These are phyloP conservation scores for Colletotrichum graminicola DNA, from an alignment of 2,329 filamentous ascomycete genomes.

Conservation along the genomic window DNA sequence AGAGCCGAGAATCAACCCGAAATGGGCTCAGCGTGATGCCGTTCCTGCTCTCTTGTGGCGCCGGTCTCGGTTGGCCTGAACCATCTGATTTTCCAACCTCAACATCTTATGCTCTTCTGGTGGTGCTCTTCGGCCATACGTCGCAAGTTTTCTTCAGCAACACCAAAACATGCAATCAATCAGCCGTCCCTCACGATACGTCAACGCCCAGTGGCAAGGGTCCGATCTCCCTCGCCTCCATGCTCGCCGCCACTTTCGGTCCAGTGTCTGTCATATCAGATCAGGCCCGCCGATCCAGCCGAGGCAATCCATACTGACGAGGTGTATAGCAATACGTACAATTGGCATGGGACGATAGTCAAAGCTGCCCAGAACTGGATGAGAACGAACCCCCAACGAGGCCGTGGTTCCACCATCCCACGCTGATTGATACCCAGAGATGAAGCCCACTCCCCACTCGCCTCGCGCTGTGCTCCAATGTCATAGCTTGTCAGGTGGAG, in stretches of 20 bases:
- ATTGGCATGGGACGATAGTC: constrained; percentile 7
- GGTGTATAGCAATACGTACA: background rate
- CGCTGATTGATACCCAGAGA: constrained; percentile 22
- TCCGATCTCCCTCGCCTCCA: constrained; percentile 12
- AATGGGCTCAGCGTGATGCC: constrained; percentile 27
- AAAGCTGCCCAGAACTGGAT: constrained; percentile 6
- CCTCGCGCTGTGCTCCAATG: background rate
- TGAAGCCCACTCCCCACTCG: constrained; percentile 26
- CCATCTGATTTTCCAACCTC: constrained; percentile 33
- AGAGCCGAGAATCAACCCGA: constrained; percentile 1
- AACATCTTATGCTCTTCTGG: constrained; percentile 28
- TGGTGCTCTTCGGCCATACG: constrained; percentile 33
- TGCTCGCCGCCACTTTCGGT: constrained; percentile 31
- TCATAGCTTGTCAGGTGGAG: constrained; percentile 25
- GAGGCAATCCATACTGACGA: background rate
- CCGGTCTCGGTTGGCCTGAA: constrained; percentile 7
- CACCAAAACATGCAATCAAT: constrained; percentile 1
- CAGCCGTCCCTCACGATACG: constrained; percentile 10
- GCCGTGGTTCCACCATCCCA: constrained; percentile 31
- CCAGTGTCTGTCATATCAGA: constrained; percentile 33
- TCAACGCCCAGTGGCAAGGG: background rate
- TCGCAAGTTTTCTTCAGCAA: constrained; percentile 25
- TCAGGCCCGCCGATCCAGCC: constrained; percentile 30
- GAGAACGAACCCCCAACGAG: background rate
- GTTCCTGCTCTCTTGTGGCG: constrained; percentile 17